Base-by-base conservation (phyloP, 2,329 filamentous ascomycete species). In the Fusarium buharicum region DNA sequence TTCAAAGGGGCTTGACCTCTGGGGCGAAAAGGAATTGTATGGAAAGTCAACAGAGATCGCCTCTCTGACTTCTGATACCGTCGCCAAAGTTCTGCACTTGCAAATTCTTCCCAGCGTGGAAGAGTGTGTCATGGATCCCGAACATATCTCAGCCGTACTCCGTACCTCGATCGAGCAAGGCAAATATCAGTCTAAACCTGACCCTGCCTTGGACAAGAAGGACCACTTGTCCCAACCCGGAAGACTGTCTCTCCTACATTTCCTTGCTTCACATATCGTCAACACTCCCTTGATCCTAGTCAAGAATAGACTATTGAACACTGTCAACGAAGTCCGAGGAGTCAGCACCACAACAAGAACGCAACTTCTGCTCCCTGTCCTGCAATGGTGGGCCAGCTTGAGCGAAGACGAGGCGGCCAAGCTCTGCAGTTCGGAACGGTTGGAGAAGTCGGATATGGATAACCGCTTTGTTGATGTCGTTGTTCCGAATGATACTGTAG, bases 71-170 rank as follows among this genome's bases (percentile, higher is more conserved):
- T 71, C 78, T 1, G 83, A 87, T 20, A 83, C 89, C 50, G 78
- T 79, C 3, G 78, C 82, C 38, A 87, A 85, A 55, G 76, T 96
- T 17, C 71, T 95, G 1, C 82, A 86, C 17, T 81, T 85, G 17
- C 81, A 90, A 33, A 76, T 97, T n/a, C 74, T 92, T 17, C 91
- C 91, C 1, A 85, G 84, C 2, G 77, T 97, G 10, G 93, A 97
- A 75, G 95, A 97, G 75, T 96, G 90, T 70, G 83, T 94, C 4
- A 85, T 97, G 65, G 93, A 98, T 71, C 79, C 86, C 4, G 85
- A 84, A 24, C 88, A 95, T 59, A 82, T 97, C 39, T 79, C 83
- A 22, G 84, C 85, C 17, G 83, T 88, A 3, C 74, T 97, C 6
- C 77, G 77, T 40, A 67, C 72, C 6, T 68, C 72, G 11, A 74